Base-by-base conservation (phyloP, 768 basidiomycete genomes). In the Mrakia hoshinonis region DNA sequence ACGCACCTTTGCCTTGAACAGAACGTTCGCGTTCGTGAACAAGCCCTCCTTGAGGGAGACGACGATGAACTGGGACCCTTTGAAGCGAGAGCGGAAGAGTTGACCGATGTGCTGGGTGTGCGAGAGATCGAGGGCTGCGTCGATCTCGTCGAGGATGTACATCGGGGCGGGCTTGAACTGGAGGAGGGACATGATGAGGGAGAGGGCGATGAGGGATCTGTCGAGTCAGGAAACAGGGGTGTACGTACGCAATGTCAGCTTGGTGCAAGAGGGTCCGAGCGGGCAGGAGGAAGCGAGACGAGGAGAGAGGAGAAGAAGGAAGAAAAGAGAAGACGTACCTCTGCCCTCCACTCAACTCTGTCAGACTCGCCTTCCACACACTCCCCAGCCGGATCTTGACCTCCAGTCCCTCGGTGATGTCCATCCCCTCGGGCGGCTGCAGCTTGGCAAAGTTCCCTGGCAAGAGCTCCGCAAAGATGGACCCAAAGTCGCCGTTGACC, bases 141-240 rank as follows among this genome's bases (percentile, higher is more conserved):
- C 96, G 74, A 99, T 95, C 81, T 99, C 96, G 81, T 99, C 96
- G 11, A 99, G 85, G 78, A 99, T 99, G 80, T 98, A 98, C 92
- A 98, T 93, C 2, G 93, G 95, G 20, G 95, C 94, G 10, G 95
- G 94, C 77, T 97, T 97, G 85, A 97, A 97, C 79, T 97, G 93
- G n/a, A 98, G 86, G 22, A 99, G 85, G 0, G 96, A 90, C 93
- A 99, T 95, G 82, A 98, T 98, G 48, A 99, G 84, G 15, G 95
- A 98, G 0, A 99, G 85, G 0, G 96, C 96, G 77, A 99, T 98
- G 74, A 99, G 85, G 0, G 96, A 99, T 74, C 94, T 98, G 75
- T 29, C 18, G 3, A 34, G 31, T 51, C 6, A 34, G 34, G 39
- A 55, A 62, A 29, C 29, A 24, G 24, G 39, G 11, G 29, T 55